phyloP scores from a whole-genome alignment of 1,284 basidiomycete genomes.

The Sanghuangporus baumii region DNA sequence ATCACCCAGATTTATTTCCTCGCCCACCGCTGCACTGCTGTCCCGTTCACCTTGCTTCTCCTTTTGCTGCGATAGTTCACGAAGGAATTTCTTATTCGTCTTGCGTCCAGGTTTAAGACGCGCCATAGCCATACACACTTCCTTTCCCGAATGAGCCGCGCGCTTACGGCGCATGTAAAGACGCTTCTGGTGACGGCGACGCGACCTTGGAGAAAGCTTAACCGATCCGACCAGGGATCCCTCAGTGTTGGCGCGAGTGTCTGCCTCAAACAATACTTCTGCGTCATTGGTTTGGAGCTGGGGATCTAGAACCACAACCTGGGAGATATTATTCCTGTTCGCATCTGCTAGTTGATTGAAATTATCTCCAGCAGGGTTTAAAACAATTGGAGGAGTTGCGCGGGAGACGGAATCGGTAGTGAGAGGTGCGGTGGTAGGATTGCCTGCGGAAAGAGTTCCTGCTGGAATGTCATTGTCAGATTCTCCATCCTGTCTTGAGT shows the following conservation, averaged over 20 bases:
- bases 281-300: too few relatives aligned
- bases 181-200: slow-evolving; percentile 53
- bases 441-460: too few relatives aligned
- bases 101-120: slow-evolving; percentile 46
- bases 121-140: slow-evolving; percentile 28
- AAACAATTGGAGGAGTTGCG: too few relatives aligned
- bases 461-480: too few relatives aligned
- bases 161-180: slow-evolving; percentile 70
- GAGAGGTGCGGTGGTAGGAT: too few relatives aligned
- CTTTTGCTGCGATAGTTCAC: slow-evolving; percentile 9
- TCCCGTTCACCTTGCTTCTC: not conserved
- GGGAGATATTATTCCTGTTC: too few relatives aligned
- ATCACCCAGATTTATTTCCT: not conserved
- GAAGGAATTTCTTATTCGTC: slow-evolving; percentile 27
- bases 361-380: too few relatives aligned
- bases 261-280: not conserved
- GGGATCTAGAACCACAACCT: too few relatives aligned
- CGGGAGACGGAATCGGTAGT: not conserved
- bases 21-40: not conserved
- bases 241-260: not conserved
- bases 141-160: slow-evolving; percentile 39
- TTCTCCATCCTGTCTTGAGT: too few relatives aligned
- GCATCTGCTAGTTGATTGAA: too few relatives aligned
- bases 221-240: slow-evolving; percentile 13
- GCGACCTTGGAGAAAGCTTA: slow-evolving; percentile 44